These are phyloP conservation scores for Salix brachista DNA, from an alignment of 345 rosid genomes.

Conservation along the genomic window DNA sequence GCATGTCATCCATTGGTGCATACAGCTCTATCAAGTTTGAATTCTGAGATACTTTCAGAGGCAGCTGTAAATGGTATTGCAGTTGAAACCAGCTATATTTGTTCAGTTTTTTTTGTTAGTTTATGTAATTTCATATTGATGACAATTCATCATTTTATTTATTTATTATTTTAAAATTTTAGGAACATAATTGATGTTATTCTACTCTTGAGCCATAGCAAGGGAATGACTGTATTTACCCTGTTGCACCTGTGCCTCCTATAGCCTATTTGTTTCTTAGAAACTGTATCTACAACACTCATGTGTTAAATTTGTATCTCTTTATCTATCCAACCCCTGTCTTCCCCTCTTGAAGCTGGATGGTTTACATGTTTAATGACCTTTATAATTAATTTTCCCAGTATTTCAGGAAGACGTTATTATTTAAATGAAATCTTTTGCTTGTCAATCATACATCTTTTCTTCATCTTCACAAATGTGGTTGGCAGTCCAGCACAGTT, in stretches of 20 bases:
- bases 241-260: neutral
- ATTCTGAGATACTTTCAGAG: constrained; percentile 80
- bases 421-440: neutral
- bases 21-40: constrained; percentile 89
- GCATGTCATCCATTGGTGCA: constrained; percentile 84
- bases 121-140: neutral
- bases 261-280: neutral
- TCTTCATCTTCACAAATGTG: neutral
- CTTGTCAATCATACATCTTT: neutral
- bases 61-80: constrained; percentile 93
- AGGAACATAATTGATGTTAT: neutral
- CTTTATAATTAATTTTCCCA: neutral
- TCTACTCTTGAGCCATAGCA: constrained; percentile 1
- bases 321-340: neutral
- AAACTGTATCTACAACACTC: neutral
- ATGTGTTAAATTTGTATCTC: neutral
- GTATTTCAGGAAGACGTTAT: neutral
- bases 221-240: neutral
- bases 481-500: neutral
- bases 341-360: neutral
- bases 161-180: neutral
- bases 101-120: neutral
- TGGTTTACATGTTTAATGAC: neutral
- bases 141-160: neutral
- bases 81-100: constrained; percentile 13